These are phyloP conservation scores for Tetradesmus obliquus DNA, from an alignment of 139 green algal genomes.

Conservation along the genomic window DNA sequence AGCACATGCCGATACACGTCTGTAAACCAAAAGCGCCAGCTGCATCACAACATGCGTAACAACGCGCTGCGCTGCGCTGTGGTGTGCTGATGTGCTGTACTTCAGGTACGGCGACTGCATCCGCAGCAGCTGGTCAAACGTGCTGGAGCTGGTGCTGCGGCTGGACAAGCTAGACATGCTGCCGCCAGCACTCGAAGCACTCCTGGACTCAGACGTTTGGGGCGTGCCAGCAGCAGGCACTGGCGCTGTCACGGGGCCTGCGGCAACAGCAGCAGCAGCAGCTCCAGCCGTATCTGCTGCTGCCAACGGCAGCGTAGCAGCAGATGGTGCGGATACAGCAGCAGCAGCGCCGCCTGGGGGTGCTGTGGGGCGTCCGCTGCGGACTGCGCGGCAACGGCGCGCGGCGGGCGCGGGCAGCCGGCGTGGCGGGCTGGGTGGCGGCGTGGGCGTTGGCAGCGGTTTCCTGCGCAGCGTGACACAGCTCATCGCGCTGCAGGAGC, in stretches of 20 bases:
- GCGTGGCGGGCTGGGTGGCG: neutral
- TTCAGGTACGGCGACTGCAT: slow-evolving; percentile 88
- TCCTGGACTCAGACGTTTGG: slow-evolving; percentile 46
- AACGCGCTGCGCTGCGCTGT: no score
- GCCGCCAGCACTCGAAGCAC: slow-evolving; percentile 59
- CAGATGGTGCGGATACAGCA: neutral
- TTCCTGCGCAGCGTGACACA: slow-evolving; percentile 49
- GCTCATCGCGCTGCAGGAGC: slow-evolving; percentile 46
- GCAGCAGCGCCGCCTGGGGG: neutral
- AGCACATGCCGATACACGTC: neutral
- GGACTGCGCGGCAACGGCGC: slow-evolving; percentile 8
- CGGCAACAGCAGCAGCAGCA: neutral
- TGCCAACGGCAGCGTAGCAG: slow-evolving; percentile 13
- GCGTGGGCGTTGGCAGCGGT: slow-evolving; percentile 34
- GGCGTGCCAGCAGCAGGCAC: slow-evolving; percentile 30
- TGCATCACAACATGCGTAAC: no score
- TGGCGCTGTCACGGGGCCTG: neutral
- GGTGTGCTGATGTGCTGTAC: neutral
- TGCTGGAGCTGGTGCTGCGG: slow-evolving; percentile 88
- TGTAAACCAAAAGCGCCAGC: neutral
- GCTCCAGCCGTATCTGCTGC: slow-evolving; percentile 25
- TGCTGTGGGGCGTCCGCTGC: slow-evolving; percentile 10
- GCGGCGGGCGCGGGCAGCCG: neutral
- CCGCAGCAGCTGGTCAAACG: slow-evolving; percentile 83
- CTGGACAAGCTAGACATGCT: slow-evolving; percentile 87